These are phyloP conservation scores for Diplocarpon rosae DNA, from an alignment of 2,329 filamentous ascomycete species.

Conservation along the genomic window DNA sequence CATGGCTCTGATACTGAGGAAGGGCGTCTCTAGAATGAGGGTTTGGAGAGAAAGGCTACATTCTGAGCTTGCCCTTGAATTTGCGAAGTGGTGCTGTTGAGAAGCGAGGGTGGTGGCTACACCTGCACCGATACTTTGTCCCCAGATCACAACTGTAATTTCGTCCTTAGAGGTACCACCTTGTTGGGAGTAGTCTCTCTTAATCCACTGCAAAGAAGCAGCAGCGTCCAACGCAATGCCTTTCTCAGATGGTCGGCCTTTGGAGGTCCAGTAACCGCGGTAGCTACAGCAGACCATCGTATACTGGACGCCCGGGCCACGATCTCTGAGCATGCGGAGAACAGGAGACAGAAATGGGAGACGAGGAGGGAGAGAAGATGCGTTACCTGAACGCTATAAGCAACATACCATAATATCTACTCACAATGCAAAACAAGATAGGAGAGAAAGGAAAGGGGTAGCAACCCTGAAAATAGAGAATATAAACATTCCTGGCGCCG, in stretches of 20 bases:
- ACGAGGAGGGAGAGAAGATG: conserved; percentile 45
- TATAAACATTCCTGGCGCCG: conserved; percentile 32
- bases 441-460: conserved; percentile 14
- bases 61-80: not conserved
- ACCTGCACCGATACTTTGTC: conserved; percentile 65
- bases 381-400: conserved; percentile 39
- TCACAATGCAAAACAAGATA: too few species aligned
- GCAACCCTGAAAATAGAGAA: conserved; percentile 46
- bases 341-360: conserved; percentile 45
- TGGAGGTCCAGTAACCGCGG: conserved; percentile 58
- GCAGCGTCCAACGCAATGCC: conserved; percentile 60
- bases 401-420: conserved; percentile 4
- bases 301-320: conserved; percentile 25
- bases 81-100: conserved; percentile 7
- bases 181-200: conserved; percentile 28
- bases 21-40: conserved; percentile 66
- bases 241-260: conserved; percentile 56
- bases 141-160: conserved; percentile 51
- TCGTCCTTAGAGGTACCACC: conserved; percentile 24
- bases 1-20: conserved; percentile 61
- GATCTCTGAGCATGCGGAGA: conserved; percentile 35
- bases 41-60: conserved; percentile 27
- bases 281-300: conserved; percentile 45
- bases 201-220: conserved; percentile 53
- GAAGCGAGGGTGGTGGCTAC: conserved; percentile 46